A percentile compares a stretch with the other conserved stretches of the same genome.
Conservation (phyloP, 2,329 filamentous ascomycete species). For the Sclerotinia subarctica region DNA sequence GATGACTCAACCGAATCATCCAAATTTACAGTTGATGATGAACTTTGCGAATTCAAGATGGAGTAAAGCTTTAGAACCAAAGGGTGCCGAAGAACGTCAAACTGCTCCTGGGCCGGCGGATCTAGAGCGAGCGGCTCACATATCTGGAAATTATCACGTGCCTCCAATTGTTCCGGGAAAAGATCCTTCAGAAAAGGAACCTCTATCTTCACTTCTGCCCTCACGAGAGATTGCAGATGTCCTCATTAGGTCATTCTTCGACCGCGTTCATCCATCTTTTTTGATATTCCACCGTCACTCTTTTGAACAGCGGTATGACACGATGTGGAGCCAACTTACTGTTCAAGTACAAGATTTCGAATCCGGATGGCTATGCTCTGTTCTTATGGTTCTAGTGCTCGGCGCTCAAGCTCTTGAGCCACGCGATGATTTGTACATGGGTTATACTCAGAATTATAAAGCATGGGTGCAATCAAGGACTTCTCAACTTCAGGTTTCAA, state of each 20-base stretch:
- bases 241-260: constrained; percentile 43
- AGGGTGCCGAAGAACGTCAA: constrained; percentile 30
- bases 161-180: not conserved
- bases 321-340: constrained; percentile 38
- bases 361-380: constrained; percentile 43
- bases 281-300: constrained; percentile 43
- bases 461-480: constrained; percentile 39
- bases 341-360: constrained; percentile 39
- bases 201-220: constrained; percentile 37
- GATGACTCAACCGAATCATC: constrained; percentile 30
- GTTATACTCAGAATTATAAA: constrained; percentile 39
- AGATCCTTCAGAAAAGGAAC: constrained; percentile 25
- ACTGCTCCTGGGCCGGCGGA: constrained; percentile 11
- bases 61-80: constrained; percentile 36
- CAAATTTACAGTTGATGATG: constrained; percentile 30
- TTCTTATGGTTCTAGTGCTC: constrained; percentile 40
- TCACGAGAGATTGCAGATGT: constrained; percentile 40
- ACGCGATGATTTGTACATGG: constrained; percentile 34
- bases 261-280: constrained; percentile 41
- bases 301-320: constrained; percentile 42
- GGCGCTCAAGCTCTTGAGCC: constrained; percentile 42
- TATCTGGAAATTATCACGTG: constrained; percentile 2
- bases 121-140: constrained; percentile 12
- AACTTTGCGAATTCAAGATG: constrained; percentile 35
- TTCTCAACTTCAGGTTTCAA: constrained; percentile 40